Percentiles rank a stretch among this genome's conserved stretches.
phyloP scores from a whole-genome alignment of 108 stramenopile genomes.

The Thalassiosira profunda region DNA sequence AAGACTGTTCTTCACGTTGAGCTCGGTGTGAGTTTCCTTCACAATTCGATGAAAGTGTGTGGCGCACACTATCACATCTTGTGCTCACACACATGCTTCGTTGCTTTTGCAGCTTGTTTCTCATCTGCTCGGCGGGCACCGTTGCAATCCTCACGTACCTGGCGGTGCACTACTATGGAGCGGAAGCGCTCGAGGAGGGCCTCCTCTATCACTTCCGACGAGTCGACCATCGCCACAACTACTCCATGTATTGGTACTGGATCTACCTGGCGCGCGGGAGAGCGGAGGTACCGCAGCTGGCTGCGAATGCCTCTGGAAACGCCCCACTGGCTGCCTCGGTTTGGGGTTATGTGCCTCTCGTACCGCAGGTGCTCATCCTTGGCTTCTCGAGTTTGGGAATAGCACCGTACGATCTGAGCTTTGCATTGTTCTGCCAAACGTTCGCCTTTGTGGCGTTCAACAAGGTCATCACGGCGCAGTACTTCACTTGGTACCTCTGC shows the following conservation, averaged over 20 bases:
- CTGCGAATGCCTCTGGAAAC: neutral
- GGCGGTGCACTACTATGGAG: conserved; percentile 72
- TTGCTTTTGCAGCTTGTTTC: conserved; percentile 56
- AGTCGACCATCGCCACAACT: conserved; percentile 96
- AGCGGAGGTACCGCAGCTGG: neutral
- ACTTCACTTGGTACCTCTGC: conserved; percentile 97
- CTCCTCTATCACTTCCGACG: conserved; percentile 95
- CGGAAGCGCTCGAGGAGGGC: conserved; percentile 83
- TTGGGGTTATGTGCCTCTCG: conserved; percentile 59
- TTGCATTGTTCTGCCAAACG: conserved; percentile 92
- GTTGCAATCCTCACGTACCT: conserved; percentile 64
- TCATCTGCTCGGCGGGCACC: conserved; percentile 58
- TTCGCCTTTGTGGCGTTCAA: conserved; percentile 98
- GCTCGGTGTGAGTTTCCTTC: conserved; percentile 30
- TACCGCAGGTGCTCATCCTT: conserved; percentile 85
- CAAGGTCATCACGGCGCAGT: conserved; percentile 99
- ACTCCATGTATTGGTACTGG: conserved; percentile 86
- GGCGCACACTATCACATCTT: neutral
- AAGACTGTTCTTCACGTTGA: conserved; percentile 40
- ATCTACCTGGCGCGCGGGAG: conserved; percentile 89
- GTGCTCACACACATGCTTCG: too few species aligned
- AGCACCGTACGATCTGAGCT: conserved; percentile 70
- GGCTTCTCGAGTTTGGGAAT: conserved; percentile 72
- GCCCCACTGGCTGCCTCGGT: conserved; percentile 9
- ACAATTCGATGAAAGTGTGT: neutral